phyloP scores from a whole-genome alignment of 805 yeast genomes.

The Huiozyma naganishii region DNA sequence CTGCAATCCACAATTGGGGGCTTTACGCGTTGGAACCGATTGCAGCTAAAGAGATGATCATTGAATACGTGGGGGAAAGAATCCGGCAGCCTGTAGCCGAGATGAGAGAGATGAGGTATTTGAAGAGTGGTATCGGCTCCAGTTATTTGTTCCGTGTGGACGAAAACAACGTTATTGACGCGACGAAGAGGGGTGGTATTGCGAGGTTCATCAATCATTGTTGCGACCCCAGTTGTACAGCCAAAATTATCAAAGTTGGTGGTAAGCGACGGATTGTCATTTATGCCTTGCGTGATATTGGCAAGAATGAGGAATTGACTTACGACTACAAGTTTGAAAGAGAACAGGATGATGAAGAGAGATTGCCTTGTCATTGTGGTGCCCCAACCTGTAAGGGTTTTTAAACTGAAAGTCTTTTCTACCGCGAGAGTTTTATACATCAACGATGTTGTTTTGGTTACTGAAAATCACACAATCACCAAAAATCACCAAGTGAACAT shows the following conservation, averaged over 20 bases:
- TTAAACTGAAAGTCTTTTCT: slow-evolving; percentile 39
- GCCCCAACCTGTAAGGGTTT: slow-evolving; percentile 91
- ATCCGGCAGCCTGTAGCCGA: slow-evolving; percentile 92
- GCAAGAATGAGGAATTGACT: slow-evolving; percentile 83
- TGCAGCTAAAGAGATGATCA: slow-evolving; percentile 93
- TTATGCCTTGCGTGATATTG: slow-evolving; percentile 82
- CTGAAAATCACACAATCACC: background rate
- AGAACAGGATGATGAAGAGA: slow-evolving; percentile 76
- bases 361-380: slow-evolving; percentile 90
- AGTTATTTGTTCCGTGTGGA: slow-evolving; percentile 87
- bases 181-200: slow-evolving; percentile 93
- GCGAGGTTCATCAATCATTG: slow-evolving; percentile 96
- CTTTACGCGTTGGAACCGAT: slow-evolving; percentile 90
- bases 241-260: slow-evolving; percentile 89
- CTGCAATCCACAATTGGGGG: slow-evolving; percentile 98
- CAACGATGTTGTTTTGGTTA: background rate
- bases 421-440: no score
- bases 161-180: slow-evolving; percentile 91
- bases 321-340: slow-evolving; percentile 94
- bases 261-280: slow-evolving; percentile 91
- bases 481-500: no score
- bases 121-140: slow-evolving; percentile 89
- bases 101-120: slow-evolving; percentile 73
- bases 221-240: slow-evolving; percentile 95
- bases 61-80: slow-evolving; percentile 94